These are phyloP conservation scores for Ambrosia trifida DNA, from an alignment of 129 eudicot genomes.

Conservation along the genomic window DNA sequence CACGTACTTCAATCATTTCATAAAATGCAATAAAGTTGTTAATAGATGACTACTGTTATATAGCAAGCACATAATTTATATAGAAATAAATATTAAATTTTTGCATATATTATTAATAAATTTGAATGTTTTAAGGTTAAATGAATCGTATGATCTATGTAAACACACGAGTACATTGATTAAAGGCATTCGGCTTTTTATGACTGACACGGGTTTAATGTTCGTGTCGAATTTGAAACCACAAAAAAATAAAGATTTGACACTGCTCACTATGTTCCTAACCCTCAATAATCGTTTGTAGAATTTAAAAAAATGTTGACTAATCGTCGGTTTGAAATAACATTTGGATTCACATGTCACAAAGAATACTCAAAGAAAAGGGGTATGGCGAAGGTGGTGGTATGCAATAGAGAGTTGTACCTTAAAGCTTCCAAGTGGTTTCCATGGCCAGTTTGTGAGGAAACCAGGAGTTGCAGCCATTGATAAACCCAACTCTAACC, in stretches of 20 bases:
- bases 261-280: too few relatives aligned
- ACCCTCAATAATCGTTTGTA: too few relatives aligned
- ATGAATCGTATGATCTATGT: too few relatives aligned
- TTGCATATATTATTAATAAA: not conserved
- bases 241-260: too few relatives aligned
- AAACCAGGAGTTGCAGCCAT: constrained; percentile 67
- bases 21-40: constrained; percentile 5
- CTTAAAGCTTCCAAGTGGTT: constrained; percentile 63
- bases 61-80: not conserved
- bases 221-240: too few relatives aligned
- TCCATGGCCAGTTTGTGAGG: constrained; percentile 79
- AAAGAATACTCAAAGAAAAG: too few relatives aligned
- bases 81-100: not conserved
- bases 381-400: too few relatives aligned
- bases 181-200: too few relatives aligned
- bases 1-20: constrained; percentile 44
- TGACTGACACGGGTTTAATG: too few relatives aligned
- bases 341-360: not conserved
- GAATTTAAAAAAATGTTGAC: too few relatives aligned
- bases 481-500: constrained; percentile 12
- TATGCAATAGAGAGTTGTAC: constrained; percentile 25
- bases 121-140: not conserved
- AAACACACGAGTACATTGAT: too few relatives aligned
- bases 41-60: not conserved
- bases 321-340: not conserved